Base-by-base conservation (phyloP, 148 eudicot species). In the Selenicereus undatus region DNA sequence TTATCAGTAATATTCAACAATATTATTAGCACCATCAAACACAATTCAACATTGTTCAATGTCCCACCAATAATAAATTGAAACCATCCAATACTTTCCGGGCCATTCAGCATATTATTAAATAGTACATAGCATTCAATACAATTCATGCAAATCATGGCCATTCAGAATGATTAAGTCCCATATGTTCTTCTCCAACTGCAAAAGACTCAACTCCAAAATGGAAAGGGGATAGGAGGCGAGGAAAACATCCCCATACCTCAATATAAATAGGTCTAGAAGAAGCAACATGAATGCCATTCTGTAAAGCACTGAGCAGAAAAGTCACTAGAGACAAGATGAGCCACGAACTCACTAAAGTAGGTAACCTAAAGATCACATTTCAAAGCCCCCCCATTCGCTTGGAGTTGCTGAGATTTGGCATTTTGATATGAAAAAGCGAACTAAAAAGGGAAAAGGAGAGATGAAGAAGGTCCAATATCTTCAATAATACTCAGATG, bases 331-430 rank as follows among this genome's bases (percentile, higher is more conserved):
- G 30, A 76, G 75, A 80, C 54, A 56, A 71, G 3, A 43, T 52
- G 60, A 24, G 77, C 48, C 80, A 83, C 73, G 39, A 70, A 76
- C 79, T 66, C 69, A 26, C 73, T 56, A 83, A 79, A 83, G 79
- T 56, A 68, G 72, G 13, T 29, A n/a, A 58, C 35, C 66, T 71
- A 30, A 30, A 29, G 62, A 62, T 36, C 62, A 80, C 60, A 62
- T 21, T 75, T 65, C 75, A 9, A n/a, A 21, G 50, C 60, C 36
- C 45, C 73, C 65, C 36, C 42, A 27, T 75, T 30, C 6, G 43
- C 35, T 65, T 81, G 65, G 66, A 64, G 30, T 51, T 60, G 5
- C 21, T 29, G 32, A 16, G 18, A 36, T 29, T 60, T 16, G 35
- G 24, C 39, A 11, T 29, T 30, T 58, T 32, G 6, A 5, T 35